phyloP scores from a whole-genome alignment of 371 early-diverging fungal genomes.

The Nematocida minor region DNA sequence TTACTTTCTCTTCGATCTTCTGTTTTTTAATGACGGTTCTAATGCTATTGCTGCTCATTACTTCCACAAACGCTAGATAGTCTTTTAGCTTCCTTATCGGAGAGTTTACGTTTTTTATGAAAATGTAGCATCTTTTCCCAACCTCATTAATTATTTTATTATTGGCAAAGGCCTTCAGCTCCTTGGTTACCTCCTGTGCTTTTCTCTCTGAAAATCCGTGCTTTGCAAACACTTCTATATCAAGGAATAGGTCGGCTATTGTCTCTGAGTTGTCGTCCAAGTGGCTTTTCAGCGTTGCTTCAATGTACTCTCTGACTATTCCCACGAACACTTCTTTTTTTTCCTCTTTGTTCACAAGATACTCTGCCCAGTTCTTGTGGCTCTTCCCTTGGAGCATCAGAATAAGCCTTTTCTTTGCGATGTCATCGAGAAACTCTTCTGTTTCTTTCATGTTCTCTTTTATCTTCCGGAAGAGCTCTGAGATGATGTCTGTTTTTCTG shows the following conservation, averaged over 20 bases:
- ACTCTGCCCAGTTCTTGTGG: conserved; percentile 14
- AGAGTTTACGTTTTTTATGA: background rate
- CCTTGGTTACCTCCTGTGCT: background rate
- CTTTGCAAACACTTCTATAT: conserved; percentile 14
- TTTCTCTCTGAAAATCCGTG: background rate
- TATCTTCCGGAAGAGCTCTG: background rate
- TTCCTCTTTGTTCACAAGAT: background rate
- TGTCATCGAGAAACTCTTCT: conserved; percentile 16
- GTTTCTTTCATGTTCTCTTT: background rate
- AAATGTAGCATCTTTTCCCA: conserved; percentile 1
- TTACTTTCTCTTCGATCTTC: background rate
- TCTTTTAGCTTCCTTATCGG: conserved; percentile 10
- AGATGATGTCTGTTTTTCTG: conserved; percentile 2
- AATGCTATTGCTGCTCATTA: background rate
- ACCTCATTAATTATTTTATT: background rate
- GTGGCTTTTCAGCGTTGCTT: background rate
- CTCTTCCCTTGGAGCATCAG: background rate
- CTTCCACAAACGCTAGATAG: background rate
- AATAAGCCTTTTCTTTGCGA: background rate
- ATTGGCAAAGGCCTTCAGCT: background rate
- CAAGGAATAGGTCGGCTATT: background rate
- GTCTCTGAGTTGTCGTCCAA: background rate
- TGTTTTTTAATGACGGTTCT: background rate
- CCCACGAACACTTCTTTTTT: background rate
- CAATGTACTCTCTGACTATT: background rate